These are phyloP conservation scores for Babesia divergens DNA, from an alignment of 169 alveolate species.

Conservation along the genomic window DNA sequence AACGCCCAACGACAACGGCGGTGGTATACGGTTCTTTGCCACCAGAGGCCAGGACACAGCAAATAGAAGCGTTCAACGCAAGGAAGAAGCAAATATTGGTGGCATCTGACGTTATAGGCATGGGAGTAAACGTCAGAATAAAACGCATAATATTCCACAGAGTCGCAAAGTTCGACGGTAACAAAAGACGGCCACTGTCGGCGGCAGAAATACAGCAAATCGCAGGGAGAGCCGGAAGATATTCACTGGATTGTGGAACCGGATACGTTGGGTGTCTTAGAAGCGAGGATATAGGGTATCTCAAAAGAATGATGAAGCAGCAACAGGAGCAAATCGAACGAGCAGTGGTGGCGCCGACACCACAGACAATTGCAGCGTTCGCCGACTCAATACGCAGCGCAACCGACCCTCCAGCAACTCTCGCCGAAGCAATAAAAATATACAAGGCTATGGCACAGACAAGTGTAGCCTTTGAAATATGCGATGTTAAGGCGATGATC, in stretches of 20 bases:
- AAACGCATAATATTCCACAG: conserved; percentile 83
- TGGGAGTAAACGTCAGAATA: conserved; percentile 88
- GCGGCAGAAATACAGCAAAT: conserved; percentile 83
- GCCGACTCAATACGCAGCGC: conserved; percentile 11
- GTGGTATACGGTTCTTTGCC: conserved; percentile 86
- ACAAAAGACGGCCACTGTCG: conserved; percentile 59
- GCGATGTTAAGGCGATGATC: conserved; percentile 18
- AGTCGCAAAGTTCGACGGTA: conserved; percentile 75
- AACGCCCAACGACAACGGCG: conserved; percentile 55
- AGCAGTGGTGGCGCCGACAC: conserved; percentile 40
- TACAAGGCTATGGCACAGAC: conserved; percentile 19
- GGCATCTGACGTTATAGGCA: conserved; percentile 93
- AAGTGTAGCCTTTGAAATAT: conserved; percentile 12
- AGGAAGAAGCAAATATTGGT: conserved; percentile 66
- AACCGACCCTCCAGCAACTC: conserved; percentile 24
- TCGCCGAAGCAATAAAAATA: conserved; percentile 18
- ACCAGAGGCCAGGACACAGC: conserved; percentile 81
- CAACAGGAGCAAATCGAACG: conserved; percentile 26
- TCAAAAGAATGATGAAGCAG: conserved; percentile 18
- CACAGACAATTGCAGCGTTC: conserved; percentile 23
- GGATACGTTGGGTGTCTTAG: conserved; percentile 43
- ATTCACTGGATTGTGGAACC: conserved; percentile 27
- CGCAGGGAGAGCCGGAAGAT: conserved; percentile 92
- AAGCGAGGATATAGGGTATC: neutral
- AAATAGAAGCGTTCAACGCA: conserved; percentile 63